Evolutionary conservation across 495 filamentous ascomycete species (phyloP).

Genomic region (Neurospora sp.): DNA sequence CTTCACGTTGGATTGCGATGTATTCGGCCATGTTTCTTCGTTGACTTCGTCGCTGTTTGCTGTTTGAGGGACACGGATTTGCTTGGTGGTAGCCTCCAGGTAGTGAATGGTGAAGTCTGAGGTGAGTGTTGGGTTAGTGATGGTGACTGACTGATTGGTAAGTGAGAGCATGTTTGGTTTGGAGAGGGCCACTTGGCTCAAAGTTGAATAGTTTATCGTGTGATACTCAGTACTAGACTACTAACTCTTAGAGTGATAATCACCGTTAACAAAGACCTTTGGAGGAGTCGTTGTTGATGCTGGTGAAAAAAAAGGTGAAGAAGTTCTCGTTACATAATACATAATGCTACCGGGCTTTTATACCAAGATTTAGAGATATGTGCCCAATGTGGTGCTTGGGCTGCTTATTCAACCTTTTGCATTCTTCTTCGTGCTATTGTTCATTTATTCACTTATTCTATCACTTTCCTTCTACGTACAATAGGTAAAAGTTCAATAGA

Average conservation of each 20-base stretch:
- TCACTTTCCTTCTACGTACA: background rate
- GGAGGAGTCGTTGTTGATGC: background rate
- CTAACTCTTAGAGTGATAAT: background rate
- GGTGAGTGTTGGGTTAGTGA: background rate
- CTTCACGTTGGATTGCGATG: background rate
- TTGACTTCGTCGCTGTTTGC: background rate
- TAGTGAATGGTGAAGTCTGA: background rate
- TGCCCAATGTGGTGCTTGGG: background rate
- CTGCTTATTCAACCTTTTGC: background rate
- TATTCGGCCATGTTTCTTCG: background rate
- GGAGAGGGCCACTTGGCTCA: background rate
- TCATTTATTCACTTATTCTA: background rate
- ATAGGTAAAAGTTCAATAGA: background rate
- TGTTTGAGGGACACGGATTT: background rate
- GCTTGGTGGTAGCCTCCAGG: background rate
- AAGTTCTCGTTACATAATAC: background rate
- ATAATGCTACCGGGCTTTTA: background rate
- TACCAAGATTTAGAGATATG: background rate
- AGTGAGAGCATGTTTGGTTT: background rate
- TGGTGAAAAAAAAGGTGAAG: background rate
- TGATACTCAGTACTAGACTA: background rate
- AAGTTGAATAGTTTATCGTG: background rate
- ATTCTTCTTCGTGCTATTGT: background rate
- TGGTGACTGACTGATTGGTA: background rate
- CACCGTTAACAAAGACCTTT: background rate